phyloP scores from a whole-genome alignment of 441 rosid genomes.

The Geranium incanum region DNA sequence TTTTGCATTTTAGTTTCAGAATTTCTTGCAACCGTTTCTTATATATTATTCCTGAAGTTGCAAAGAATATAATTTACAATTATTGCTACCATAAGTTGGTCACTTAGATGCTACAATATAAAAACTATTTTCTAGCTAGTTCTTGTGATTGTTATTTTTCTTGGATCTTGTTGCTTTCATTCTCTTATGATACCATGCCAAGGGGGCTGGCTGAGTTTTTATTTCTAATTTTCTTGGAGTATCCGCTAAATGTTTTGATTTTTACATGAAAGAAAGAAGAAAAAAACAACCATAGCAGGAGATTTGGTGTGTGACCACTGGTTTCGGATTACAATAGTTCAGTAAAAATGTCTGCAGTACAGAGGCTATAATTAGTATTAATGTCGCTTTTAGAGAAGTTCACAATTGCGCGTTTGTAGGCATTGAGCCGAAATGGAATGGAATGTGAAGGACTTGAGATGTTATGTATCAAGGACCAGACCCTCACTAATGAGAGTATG shows the following conservation, averaged over 20 bases:
- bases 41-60: background rate
- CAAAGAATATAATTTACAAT: background rate
- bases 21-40: background rate
- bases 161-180: background rate
- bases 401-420: slow-evolving; percentile 23
- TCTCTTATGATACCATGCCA: background rate
- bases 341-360: background rate
- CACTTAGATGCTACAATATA: background rate
- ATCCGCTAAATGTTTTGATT: background rate
- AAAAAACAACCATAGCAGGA: background rate
- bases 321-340: background rate
- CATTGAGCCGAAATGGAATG: slow-evolving; percentile 57
- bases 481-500: slow-evolving; percentile 70
- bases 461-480: slow-evolving; percentile 66
- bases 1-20: background rate
- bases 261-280: background rate
- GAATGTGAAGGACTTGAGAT: slow-evolving; percentile 76
- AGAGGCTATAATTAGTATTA: background rate
- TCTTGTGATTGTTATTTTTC: background rate
- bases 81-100: background rate
- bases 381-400: background rate
- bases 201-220: background rate
- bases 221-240: background rate
- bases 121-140: background rate
- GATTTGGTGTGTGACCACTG: background rate